Evolutionary conservation across 257 asterid genomes (phyloP).

Genomic region (Plectranthus barbatus): DNA sequence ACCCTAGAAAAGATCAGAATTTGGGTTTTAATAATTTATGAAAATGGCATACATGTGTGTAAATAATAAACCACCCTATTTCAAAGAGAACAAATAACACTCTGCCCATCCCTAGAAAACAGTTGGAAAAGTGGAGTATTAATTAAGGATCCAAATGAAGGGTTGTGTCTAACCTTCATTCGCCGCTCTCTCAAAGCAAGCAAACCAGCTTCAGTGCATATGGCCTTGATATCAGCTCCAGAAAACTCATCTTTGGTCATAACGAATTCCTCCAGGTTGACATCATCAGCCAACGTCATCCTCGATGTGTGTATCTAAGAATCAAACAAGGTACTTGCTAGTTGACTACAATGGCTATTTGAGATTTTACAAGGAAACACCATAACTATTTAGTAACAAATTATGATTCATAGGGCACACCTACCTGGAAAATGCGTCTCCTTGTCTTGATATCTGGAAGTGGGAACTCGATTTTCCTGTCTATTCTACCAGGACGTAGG

Average conservation of each 20-base stretch:
- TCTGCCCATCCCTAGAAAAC: constrained; percentile 31
- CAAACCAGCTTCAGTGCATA: constrained; percentile 94
- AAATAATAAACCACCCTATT: background rate
- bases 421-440: constrained; percentile 86
- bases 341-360: background rate
- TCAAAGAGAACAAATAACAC: background rate
- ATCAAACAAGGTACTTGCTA: constrained; percentile 6
- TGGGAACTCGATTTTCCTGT: constrained; percentile 82
- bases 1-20: too few species aligned
- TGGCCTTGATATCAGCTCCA: constrained; percentile 95
- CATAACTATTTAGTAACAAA: background rate
- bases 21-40: too few species aligned
- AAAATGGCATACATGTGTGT: too few species aligned
- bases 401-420: too few species aligned
- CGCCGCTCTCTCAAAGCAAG: constrained; percentile 90
- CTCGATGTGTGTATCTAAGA: constrained; percentile 85
- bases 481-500: constrained; percentile 88
- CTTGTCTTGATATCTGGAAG: constrained; percentile 86
- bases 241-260: constrained; percentile 93
- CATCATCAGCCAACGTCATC: constrained; percentile 89
- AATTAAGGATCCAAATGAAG: too few species aligned
- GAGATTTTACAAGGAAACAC: background rate
- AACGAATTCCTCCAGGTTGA: constrained; percentile 85
- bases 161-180: constrained; percentile 83
- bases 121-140: too few species aligned